Base-by-base conservation (phyloP, 1,284 basidiomycete species). In the Ceratobasidium sp. region DNA sequence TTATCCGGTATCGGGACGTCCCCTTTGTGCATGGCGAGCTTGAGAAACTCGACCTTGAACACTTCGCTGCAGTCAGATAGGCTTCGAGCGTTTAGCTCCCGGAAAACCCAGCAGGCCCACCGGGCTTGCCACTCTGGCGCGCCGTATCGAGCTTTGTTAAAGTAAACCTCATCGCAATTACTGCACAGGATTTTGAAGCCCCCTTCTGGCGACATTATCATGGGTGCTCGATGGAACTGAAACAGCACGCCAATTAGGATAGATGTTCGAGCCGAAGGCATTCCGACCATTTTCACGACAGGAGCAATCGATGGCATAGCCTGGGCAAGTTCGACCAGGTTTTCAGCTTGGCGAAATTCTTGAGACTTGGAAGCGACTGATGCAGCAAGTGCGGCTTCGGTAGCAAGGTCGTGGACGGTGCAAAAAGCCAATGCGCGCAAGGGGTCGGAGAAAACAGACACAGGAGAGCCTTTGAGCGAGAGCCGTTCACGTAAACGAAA, bases 41-140 rank as follows among this genome's bases (percentile, higher is more conserved):
- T 67, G 49, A 75, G 42, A 33, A 63, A 75, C 26, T 40, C 58
- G 13, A 55, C 33, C 39, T 18, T 51, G 46, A 75, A 75, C 12
- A 49, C 23, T 26, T 55, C 20, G 15, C 51, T n/a, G n/a, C 49
- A 53, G 1, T 76, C 63, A 7, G 61, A 33, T 1, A 56, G 4
- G 2, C 28, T 9, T 28, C 51, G 44, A 23, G 44, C 55, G 1
- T 44, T n/a, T 6, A 76, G 15, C 18, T 66, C 73, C 20, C 67
- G 28, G 26, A 67, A 66, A 15, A 53, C 46, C 49, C 61, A 40
- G 39, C 26, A 26, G 7, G 73, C 44, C 73, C 63, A 66, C 20
- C 73, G 44, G 28, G 61, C 42, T 39, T 51, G 61, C 73, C 73
- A 76, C 40, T 76, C 73, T 15, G 73, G 60, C 1, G 61, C 60